Evolutionary conservation across 2,329 filamentous ascomycete genomes (phyloP), one percentile per base, ranked within the genome.

Genomic region (Penicillium sp.): DNA sequence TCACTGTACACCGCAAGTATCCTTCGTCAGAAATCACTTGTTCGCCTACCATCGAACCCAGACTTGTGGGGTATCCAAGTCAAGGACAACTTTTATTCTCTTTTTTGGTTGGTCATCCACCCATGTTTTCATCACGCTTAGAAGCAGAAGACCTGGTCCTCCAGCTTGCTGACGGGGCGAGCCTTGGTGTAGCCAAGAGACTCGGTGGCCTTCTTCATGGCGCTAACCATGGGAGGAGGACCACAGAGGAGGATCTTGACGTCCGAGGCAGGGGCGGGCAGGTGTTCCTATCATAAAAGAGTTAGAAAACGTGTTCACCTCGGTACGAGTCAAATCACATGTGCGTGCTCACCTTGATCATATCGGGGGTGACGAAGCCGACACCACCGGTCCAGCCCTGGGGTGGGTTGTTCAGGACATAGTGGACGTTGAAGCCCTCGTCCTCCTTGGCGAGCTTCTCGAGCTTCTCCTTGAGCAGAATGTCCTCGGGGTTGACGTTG

Each of bases 61-160:
- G 28, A 26, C 10, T 24, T 2, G n/a, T 24, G 39, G 23, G 16
- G 10, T 29, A 31, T 45, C 42, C 18, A 13, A 29, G 19, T n/a
- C n/a, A 6, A 40, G 11, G 5, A 16, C 3, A 28, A 9, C 10
- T 36, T 18, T 36, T 36, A 16, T 33, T 14, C 13, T 33, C 13
- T 14, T 33, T n/a, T 13, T 33, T 33, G 14, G 10, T 33, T n/a
- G 31, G n/a, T 7, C 3, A 36, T 36, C 33, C n/a, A 36, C 33
- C 14, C 13, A 9, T 5, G 10, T 18, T 16, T 13, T n/a, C n/a
- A n/a, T n/a, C 23, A 24, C 19, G 37, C 51, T 77, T 89, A 92
- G 79, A 99, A 99, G 71, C 91, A 92, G 80, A 99, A 99, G 65
- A 99, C 91, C 77, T 97, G 94, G 75, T 99, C 94, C 73, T 93